Evolutionary conservation across 2,329 filamentous ascomycete genomes (phyloP).

Genomic region (Teratosphaeriaceae sp.): DNA sequence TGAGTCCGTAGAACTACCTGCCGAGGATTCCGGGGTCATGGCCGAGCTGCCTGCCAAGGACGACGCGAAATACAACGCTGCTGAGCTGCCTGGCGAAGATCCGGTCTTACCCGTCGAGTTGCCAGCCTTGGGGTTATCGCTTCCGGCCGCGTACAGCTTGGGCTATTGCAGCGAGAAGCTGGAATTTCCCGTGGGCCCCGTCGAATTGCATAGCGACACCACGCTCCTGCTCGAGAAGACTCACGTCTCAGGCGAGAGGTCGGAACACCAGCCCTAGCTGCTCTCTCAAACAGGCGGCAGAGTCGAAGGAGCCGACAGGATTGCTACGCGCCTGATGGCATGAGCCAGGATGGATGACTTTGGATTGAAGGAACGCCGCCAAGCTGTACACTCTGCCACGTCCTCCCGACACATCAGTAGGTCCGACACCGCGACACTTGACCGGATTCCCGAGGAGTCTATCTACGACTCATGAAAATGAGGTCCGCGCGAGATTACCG

Average conservation of each 20-base stretch:
- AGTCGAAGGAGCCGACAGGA: not conserved
- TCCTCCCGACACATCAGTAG: too few species aligned
- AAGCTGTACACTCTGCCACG: too few species aligned
- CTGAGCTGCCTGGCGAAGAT: conserved; percentile 4
- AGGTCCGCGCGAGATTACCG: too few species aligned
- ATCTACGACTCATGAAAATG: too few species aligned
- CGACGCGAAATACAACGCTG: conserved; percentile 1
- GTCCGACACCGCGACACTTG: too few species aligned
- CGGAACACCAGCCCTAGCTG: too few species aligned
- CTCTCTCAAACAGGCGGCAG: too few species aligned
- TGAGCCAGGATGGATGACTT: too few species aligned
- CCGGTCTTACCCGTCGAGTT: conserved; percentile 1
- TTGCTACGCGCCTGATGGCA: too few species aligned
- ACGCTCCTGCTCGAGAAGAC: conserved; percentile 1
- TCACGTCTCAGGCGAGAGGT: not conserved
- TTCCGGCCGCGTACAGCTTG: not conserved
- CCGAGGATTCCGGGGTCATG: conserved; percentile 1
- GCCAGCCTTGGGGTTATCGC: not conserved
- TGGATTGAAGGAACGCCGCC: too few species aligned
- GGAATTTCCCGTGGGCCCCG: not conserved
- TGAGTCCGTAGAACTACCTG: not conserved
- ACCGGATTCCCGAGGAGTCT: too few species aligned
- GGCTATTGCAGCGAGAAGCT: conserved; percentile 7
- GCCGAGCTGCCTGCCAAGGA: conserved; percentile 5
- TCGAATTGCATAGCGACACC: conserved; percentile 3